These are phyloP conservation scores for Solanum habrochaites DNA, from an alignment of 257 asterid genomes.

Conservation along the genomic window DNA sequence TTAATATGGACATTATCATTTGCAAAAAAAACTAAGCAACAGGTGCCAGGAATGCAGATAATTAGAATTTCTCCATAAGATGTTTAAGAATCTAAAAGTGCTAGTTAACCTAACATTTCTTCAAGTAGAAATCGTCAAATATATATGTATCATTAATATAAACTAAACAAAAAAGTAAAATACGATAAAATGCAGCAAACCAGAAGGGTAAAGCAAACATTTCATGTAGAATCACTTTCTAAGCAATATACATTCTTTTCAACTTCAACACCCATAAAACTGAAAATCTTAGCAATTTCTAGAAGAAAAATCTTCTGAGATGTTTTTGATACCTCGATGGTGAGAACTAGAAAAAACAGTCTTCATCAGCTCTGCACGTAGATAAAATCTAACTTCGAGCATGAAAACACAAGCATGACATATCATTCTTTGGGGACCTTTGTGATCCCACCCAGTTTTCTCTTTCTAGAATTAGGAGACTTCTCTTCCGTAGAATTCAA, in stretches of 20 bases:
- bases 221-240: background rate
- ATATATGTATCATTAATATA: background rate
- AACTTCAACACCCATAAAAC: background rate
- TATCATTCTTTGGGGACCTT: background rate
- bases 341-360: background rate
- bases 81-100: background rate
- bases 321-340: background rate
- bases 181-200: background rate
- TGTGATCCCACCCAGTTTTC: background rate
- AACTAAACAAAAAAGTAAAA: background rate
- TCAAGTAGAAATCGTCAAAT: background rate
- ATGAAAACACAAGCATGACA: background rate
- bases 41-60: background rate
- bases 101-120: background rate
- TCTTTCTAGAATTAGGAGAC: constrained; percentile 16
- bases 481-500: constrained; percentile 16
- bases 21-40: background rate
- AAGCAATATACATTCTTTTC: background rate
- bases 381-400: background rate
- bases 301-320: background rate
- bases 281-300: background rate
- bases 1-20: background rate
- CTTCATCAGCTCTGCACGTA: background rate
- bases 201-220: background rate
- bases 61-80: background rate